A percentile compares a stretch with the other conserved stretches of the same genome.
These are phyloP conservation scores for Globisporangium spinosum DNA, from an alignment of 352 stramenopile genomes.

Conservation along the genomic window DNA sequence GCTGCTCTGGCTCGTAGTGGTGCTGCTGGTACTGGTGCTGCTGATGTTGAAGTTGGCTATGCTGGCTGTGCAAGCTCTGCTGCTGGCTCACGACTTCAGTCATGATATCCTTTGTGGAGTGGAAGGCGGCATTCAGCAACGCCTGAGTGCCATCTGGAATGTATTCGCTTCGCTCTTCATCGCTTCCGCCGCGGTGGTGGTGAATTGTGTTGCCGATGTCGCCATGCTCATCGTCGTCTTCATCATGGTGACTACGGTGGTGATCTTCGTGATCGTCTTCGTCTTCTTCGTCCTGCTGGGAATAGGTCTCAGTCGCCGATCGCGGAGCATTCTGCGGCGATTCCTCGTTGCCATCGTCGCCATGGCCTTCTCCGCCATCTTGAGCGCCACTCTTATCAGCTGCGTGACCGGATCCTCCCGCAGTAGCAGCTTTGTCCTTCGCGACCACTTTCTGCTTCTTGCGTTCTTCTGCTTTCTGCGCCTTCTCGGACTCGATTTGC, in stretches of 20 bases:
- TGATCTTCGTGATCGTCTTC: constrained; percentile 11
- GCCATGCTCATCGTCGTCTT: constrained; percentile 18
- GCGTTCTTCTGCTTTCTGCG: constrained; percentile 75
- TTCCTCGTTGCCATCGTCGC: constrained; percentile 10
- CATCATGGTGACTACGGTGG: neutral
- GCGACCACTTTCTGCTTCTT: constrained; percentile 67
- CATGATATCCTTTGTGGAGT: constrained; percentile 76
- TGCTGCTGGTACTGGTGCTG: constrained; percentile 31
- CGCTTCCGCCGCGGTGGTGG: constrained; percentile 11
- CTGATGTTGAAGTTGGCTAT: constrained; percentile 28
- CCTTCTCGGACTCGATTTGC: constrained; percentile 85
- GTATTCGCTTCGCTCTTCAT: constrained; percentile 30
- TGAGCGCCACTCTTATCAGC: constrained; percentile 10
- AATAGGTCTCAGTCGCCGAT: neutral
- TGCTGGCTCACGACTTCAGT: constrained; percentile 57
- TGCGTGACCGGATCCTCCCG: neutral
- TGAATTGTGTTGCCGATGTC: constrained; percentile 20
- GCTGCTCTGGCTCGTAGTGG: constrained; percentile 23
- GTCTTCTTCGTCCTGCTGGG: constrained; percentile 13
- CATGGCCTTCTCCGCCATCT: neutral
- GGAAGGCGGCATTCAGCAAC: constrained; percentile 62
- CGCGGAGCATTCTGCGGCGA: neutral
- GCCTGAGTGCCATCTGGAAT: constrained; percentile 58
- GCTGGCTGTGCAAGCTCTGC: constrained; percentile 20
- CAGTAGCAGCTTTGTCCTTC: constrained; percentile 23